Conservation (phyloP, 1,284 basidiomycete species). For the Naganishia albida region DNA sequence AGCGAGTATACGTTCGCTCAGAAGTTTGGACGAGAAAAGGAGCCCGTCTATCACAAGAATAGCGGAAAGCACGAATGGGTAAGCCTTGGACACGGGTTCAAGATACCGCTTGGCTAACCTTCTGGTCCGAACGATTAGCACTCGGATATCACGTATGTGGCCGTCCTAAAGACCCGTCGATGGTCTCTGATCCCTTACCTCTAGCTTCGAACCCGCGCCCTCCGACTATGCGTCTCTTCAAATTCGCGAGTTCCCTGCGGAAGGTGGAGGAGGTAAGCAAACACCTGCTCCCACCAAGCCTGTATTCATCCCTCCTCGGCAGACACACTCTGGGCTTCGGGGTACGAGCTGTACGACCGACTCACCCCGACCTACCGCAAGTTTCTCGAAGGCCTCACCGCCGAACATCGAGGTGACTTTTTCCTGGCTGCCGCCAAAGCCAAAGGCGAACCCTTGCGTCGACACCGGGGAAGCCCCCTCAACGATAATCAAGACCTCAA, state of each 20-base stretch:
- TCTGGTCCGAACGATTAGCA: neutral
- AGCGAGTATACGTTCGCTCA: slow-evolving; percentile 13
- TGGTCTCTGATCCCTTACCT: slow-evolving; percentile 30
- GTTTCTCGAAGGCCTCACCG: slow-evolving; percentile 64
- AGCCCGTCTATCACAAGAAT: slow-evolving; percentile 41
- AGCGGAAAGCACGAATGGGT: slow-evolving; percentile 36
- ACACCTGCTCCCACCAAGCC: neutral
- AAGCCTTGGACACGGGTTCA: slow-evolving; percentile 31
- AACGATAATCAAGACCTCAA: slow-evolving; percentile 64
- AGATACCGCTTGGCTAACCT: no score
- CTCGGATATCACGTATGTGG: slow-evolving; percentile 17
- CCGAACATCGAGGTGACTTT: slow-evolving; percentile 61
- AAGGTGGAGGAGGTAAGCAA: slow-evolving; percentile 43
- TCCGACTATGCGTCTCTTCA: slow-evolving; percentile 67
- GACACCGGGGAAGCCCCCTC: slow-evolving; percentile 60
- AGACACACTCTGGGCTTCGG: slow-evolving; percentile 57
- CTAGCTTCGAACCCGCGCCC: slow-evolving; percentile 68
- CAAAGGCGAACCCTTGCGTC: slow-evolving; percentile 40
- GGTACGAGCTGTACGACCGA: slow-evolving; percentile 66
- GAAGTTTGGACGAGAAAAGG: neutral
- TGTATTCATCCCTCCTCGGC: no score
- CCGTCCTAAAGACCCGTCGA: neutral
- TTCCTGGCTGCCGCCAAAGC: slow-evolving; percentile 56
- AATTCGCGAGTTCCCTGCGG: slow-evolving; percentile 61
- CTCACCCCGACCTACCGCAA: slow-evolving; percentile 62